Conservation (phyloP, 1,284 basidiomycete species). For the Veloboletus limbatus region DNA sequence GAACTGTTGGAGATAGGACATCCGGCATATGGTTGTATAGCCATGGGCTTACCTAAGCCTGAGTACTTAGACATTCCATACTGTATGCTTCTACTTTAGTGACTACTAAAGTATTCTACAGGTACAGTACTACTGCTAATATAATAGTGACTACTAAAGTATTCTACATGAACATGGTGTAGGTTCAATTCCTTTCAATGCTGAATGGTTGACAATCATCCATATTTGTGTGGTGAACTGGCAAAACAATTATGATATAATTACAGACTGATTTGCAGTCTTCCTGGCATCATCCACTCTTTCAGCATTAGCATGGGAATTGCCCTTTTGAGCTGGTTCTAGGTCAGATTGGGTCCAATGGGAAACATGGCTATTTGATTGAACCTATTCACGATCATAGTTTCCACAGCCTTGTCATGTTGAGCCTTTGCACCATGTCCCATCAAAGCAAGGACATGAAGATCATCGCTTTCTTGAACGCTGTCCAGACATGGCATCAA, state of each 20-base stretch:
- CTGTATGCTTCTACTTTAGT: too few relatives aligned
- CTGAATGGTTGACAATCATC: conserved; percentile 3
- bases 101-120: too few relatives aligned
- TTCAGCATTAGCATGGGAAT: conserved; percentile 6
- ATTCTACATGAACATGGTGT: too few relatives aligned
- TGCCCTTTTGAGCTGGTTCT: conserved; percentile 2
- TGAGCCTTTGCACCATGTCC: conserved; percentile 2
- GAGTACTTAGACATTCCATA: too few relatives aligned
- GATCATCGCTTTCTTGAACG: background rate
- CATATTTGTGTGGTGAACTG: conserved; percentile 11
- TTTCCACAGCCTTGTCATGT: too few relatives aligned
- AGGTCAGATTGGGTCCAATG: conserved; percentile 4
- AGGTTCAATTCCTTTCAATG: conserved; percentile 13
- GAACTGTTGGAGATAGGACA: too few relatives aligned
- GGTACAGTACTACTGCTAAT: too few relatives aligned
- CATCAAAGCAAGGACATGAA: conserved; percentile 3
- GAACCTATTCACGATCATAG: background rate
- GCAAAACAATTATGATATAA: background rate
- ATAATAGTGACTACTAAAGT: too few relatives aligned
- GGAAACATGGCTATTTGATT: conserved; percentile 4
- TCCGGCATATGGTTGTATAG: too few relatives aligned
- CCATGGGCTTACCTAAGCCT: too few relatives aligned
- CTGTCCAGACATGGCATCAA: background rate
- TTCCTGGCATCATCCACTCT: background rate
- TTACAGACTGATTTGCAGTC: background rate